Evolutionary conservation across 179 eudicot species (phyloP), one percentile per base, ranked within the genome.

Genomic region (Actinidia polygama): DNA sequence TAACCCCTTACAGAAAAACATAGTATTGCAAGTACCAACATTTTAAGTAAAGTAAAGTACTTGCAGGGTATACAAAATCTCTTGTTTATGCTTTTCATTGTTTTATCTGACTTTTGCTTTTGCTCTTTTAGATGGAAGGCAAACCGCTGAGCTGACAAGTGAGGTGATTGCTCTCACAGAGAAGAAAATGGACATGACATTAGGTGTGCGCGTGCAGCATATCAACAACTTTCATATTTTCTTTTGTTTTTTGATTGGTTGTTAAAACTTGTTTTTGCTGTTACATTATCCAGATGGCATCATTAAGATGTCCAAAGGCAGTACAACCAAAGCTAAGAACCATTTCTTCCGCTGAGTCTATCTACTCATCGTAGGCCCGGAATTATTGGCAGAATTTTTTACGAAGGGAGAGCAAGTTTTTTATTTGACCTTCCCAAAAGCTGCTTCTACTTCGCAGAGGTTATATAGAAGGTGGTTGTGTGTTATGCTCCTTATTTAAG

Each of bases 151-250:
- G 50, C 88, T 95, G 24, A 88, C 95, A n/a, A 90, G 64, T 61
- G 98, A 92, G 87, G 90, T 95, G 26, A 90, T 96, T 63, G 98
- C 98, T 73, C 83, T 93, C 66, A 95, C 98, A 2, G 98, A 96
- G 89, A 93, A 96, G 91, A 96, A 96, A 90, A 93, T 96, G 98
- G 93, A 91, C 84, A 96, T 96, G 99, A 83, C 93, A 67, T 86
- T 96, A 86, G 99, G 99, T 96, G 26, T 68, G 86, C 21, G 26
- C 16, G 2, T 30, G 36, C 2, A 30, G 36, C 36, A 30, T 30
- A 61, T 75, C 53, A 11, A 7, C 51, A 7, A 59, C 18, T 73
- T 54, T 8, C 10, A 10, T 40, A 26, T 23, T 36, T 58, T 75
- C 8, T 63, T 21, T 54, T 16, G 4, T 0, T 15, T 55, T 73